Evolutionary conservation across 1,284 basidiomycete species (phyloP).

Genomic region (Apiotrichum domesticum): DNA sequence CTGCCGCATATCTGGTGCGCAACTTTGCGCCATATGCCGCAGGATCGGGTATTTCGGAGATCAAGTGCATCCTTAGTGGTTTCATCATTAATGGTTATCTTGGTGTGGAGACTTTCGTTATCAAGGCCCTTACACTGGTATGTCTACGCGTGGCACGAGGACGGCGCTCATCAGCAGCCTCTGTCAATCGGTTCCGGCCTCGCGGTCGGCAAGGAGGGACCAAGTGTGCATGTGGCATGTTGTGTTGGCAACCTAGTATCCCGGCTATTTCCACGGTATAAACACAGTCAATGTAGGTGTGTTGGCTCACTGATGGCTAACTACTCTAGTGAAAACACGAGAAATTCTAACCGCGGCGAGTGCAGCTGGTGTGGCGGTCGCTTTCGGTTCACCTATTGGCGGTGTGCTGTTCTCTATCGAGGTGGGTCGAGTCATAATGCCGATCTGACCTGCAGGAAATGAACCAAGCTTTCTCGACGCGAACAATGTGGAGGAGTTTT

Average conservation of each 20-base stretch:
- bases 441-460: conserved; percentile 65
- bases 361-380: conserved; percentile 94
- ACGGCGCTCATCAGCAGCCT: conserved; percentile 56
- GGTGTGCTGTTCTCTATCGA: conserved; percentile 83
- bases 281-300: conserved; percentile 72
- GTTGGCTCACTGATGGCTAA: not conserved
- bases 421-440: conserved; percentile 29
- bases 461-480: conserved; percentile 92
- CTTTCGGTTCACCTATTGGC: conserved; percentile 95
- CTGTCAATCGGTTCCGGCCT: conserved; percentile 95
- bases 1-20: conserved; percentile 80
- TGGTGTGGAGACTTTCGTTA: conserved; percentile 77
- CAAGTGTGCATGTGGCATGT: conserved; percentile 95
- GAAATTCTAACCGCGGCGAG: conserved; percentile 93
- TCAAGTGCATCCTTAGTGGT: conserved; percentile 96
- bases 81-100: conserved; percentile 96
- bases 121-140: conserved; percentile 87
- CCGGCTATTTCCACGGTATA: conserved; percentile 71
- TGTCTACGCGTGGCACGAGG: conserved; percentile 27
- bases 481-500: conserved; percentile 98
- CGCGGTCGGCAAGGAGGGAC: conserved; percentile 97
- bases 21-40: conserved; percentile 91
- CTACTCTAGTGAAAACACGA: conserved; percentile 73
- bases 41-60: conserved; percentile 96
- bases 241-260: conserved; percentile 87